Base-by-base conservation (phyloP, 2,329 filamentous ascomycete genomes). In the Fonsecaea nubica region DNA sequence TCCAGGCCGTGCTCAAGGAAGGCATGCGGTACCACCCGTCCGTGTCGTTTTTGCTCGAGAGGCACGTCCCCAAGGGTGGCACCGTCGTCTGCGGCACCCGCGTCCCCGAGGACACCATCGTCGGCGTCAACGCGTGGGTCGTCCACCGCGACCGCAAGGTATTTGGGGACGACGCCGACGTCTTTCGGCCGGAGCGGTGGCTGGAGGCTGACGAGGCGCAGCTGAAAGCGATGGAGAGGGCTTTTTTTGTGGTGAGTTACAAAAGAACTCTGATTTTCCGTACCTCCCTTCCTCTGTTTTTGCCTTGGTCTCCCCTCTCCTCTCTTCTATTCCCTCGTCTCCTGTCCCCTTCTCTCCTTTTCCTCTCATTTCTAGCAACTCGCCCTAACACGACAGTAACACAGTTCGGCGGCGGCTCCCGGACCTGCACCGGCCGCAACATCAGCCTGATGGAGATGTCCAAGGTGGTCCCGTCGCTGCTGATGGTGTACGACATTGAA, bases 331-430 rank as follows among this genome's bases (percentile, higher is more conserved):
- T 6, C 7, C 36, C 36, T 38, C 36, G 21, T 25, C 25, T 25
- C 25, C 25, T 2, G 1, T 25, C 25, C 3, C 25, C 25, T 25
- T 25, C 25, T 25, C 25, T 2, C 3, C 25, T 25, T 25, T 3
- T 9, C 12, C 7, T 12, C 8, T 36, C 35, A 9, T 36, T 1
- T 10, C 35, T 4, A 32, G 30, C 0, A 32, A 3, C 30, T 32
- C 30, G 30, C 30, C 1, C 30, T 32, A 32, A 32, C 30, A 32
- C 4, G 30, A 38, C 3, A 42, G 13, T 18, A 12, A 48, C n/a
- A 83, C 2, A 81, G 80, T 86, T 86, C 71, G 84, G 84, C 1
- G 81, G 80, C 5, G 84, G 84, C 0, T 78, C 82, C 1, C 73
- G 83, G 67, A 85, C 84, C 1, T 71, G 70, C 45, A 65, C 70